Evolutionary conservation across 208 protist species (phyloP).

Genomic region (Acanthamoeba lugdunensis): DNA sequence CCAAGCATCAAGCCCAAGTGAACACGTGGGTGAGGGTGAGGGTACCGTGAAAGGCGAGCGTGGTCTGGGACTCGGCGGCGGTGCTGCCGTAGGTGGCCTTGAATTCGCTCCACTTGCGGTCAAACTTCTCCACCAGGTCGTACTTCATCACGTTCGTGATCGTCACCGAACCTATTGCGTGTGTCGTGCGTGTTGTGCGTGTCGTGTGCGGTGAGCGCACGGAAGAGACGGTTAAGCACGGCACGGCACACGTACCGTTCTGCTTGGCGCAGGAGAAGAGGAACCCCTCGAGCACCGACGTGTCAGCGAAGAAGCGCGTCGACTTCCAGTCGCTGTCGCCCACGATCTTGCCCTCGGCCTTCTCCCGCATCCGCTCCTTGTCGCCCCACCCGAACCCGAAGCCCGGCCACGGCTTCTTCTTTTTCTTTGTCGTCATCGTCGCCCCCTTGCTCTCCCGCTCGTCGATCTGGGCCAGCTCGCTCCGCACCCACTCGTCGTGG

Average conservation of each 20-base stretch:
- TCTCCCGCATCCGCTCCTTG: not conserved
- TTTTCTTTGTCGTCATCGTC: not conserved
- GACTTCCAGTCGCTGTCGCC: slow-evolving; percentile 50
- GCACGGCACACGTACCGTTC: not conserved
- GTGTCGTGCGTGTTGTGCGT: too few relatives aligned
- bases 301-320: slow-evolving; percentile 7
- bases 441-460: not conserved
- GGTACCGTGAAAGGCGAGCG: slow-evolving; percentile 61
- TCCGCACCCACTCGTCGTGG: slow-evolving; percentile 51
- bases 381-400: slow-evolving; percentile 17
- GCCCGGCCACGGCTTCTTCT: slow-evolving; percentile 1
- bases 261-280: not conserved
- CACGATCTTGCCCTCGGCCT: not conserved
- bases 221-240: too few relatives aligned
- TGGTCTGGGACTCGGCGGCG: slow-evolving; percentile 2
- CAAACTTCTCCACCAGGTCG: slow-evolving; percentile 60
- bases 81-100: slow-evolving; percentile 48
- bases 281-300: slow-evolving; percentile 19
- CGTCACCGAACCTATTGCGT: slow-evolving; percentile 1
- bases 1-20: too few relatives aligned
- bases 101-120: slow-evolving; percentile 60
- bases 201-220: too few relatives aligned
- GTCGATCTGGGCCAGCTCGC: slow-evolving; percentile 47
- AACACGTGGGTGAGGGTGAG: not conserved
- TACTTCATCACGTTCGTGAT: slow-evolving; percentile 60